Evolutionary conservation across 2,329 filamentous ascomycete species (phyloP).

Genomic region (Neocucurbitaria cava): DNA sequence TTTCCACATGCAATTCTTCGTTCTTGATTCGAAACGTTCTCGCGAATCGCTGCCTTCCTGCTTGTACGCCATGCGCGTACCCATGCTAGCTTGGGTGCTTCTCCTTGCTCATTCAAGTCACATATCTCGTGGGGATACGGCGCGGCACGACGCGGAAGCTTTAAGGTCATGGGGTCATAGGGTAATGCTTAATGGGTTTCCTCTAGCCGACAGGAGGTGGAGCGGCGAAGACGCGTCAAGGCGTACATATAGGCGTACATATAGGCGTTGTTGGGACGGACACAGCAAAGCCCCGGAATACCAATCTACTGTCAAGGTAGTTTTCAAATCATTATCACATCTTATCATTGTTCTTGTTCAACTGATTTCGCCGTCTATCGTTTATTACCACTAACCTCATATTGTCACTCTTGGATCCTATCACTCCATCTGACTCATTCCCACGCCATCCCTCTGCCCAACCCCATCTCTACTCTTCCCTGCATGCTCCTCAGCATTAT

Average conservation of each 20-base stretch:
- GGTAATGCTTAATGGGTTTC: neutral
- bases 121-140: neutral
- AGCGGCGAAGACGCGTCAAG: neutral
- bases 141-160: neutral
- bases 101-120: neutral
- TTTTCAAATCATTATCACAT: neutral
- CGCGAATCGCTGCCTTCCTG: neutral
- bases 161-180: neutral
- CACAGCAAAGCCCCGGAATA: slow-evolving; percentile 1
- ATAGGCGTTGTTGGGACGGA: neutral
- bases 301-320: neutral
- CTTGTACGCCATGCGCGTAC: neutral
- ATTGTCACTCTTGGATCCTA: slow-evolving; percentile 6
- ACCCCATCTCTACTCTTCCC: slow-evolving; percentile 4
- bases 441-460: slow-evolving; percentile 22
- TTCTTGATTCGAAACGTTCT: neutral
- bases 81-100: neutral
- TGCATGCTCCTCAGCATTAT: slow-evolving; percentile 12
- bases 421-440: slow-evolving; percentile 22
- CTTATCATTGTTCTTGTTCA: neutral
- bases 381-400: neutral
- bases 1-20: neutral
- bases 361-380: neutral
- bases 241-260: slow-evolving; percentile 1
- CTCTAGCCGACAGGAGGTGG: neutral